Percentiles rank a stretch among this genome's conserved stretches.
Evolutionary conservation across 2,329 filamentous ascomycete species (phyloP).

Genomic region (Calonectria ilicicola): DNA sequence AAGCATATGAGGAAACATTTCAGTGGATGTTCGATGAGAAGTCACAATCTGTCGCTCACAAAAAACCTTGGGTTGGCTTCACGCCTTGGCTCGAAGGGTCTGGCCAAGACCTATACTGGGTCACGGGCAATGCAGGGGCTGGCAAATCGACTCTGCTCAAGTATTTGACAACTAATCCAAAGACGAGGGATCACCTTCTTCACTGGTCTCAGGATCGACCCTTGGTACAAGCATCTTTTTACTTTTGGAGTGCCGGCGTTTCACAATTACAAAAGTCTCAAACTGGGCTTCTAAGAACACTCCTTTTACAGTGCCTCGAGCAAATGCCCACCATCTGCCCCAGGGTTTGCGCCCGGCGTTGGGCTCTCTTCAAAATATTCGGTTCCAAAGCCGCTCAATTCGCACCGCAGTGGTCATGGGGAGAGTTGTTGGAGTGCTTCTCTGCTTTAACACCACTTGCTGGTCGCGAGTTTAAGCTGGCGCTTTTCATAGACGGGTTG

Average conservation of each 20-base stretch:
- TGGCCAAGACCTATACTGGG: constrained; percentile 12
- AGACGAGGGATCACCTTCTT: neutral
- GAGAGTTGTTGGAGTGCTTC: constrained; percentile 1
- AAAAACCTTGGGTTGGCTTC: neutral
- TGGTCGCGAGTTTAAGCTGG: neutral
- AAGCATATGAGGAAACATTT: constrained; percentile 23
- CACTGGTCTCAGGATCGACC: neutral
- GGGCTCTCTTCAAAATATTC: neutral
- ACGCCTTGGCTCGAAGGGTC: constrained; percentile 22
- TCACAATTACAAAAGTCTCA: neutral
- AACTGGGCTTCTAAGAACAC: constrained; percentile 3
- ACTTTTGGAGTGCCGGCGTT: constrained; percentile 31
- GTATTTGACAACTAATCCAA: neutral
- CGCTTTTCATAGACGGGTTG: constrained; percentile 9
- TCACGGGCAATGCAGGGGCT: constrained; percentile 26
- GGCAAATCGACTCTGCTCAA: constrained; percentile 13
- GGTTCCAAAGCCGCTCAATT: neutral
- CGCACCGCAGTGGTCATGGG: constrained; percentile 7
- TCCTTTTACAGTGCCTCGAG: constrained; percentile 17
- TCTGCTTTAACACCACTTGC: neutral
- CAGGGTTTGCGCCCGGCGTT: neutral
- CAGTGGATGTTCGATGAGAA: constrained; percentile 17
- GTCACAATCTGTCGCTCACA: fast-evolving
- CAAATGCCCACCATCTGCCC: neutral
- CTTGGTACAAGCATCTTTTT: constrained; percentile 12